Evolutionary conservation across 768 basidiomycete genomes (phyloP).

Genomic region (Pholiota conissans): DNA sequence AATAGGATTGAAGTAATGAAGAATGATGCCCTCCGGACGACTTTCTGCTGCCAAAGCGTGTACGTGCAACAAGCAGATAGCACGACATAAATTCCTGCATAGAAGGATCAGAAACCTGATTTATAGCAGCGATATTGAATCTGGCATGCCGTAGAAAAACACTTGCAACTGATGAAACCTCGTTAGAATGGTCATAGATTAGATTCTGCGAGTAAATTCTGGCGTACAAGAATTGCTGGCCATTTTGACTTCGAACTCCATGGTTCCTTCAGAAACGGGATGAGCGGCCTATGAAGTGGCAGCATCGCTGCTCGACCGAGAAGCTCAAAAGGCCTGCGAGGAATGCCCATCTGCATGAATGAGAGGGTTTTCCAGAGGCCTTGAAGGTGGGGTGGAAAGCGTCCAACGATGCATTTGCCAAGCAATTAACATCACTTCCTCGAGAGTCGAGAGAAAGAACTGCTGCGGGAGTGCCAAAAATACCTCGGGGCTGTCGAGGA

Average conservation of each 20-base stretch:
- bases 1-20: slow-evolving; percentile 15
- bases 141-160: slow-evolving; percentile 21
- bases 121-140: background rate
- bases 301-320: slow-evolving; percentile 8
- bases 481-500: background rate
- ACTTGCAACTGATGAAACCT: slow-evolving; percentile 15
- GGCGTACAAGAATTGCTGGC: slow-evolving; percentile 24
- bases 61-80: slow-evolving; percentile 16
- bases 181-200: background rate
- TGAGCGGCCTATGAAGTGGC: slow-evolving; percentile 15
- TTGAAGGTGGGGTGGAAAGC: slow-evolving; percentile 4
- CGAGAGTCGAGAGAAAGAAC: background rate
- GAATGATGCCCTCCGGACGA: slow-evolving; percentile 9
- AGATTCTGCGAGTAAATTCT: background rate
- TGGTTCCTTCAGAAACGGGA: slow-evolving; percentile 22
- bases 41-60: slow-evolving; percentile 13
- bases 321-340: slow-evolving; percentile 3
- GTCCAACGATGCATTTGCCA: slow-evolving; percentile 9
- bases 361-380: slow-evolving; percentile 1
- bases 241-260: slow-evolving; percentile 24
- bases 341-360: background rate
- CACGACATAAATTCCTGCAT: slow-evolving; percentile 20
- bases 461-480: slow-evolving; percentile 5
- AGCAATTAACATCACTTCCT: slow-evolving; percentile 14
- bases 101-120: background rate